Base-by-base conservation (phyloP, 805 yeast species). In the Candida cerambycidarum region DNA sequence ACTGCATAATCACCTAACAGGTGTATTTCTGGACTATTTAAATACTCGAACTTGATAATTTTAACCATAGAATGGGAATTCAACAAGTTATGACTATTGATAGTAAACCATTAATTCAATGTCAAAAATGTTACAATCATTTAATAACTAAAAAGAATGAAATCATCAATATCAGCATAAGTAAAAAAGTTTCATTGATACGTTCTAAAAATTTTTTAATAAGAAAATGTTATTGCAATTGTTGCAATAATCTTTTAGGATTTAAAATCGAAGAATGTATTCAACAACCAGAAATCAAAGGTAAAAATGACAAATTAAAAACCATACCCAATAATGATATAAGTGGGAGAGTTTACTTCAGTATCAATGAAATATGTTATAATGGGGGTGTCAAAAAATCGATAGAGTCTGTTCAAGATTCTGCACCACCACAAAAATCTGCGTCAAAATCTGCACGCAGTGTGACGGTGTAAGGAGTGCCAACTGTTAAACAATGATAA, bases 211-310 rank as follows among this genome's bases (percentile, higher is more conserved):
- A 18, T 13, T 25, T 44, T 18, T 19, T 39, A 24, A 32, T 49
- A 12, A 41, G 38, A 21, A 46, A 44, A 16, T 18, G 46, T 3
- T 42, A 39, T 23, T 52, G 55, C 21, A 35, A 30, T 18, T n/a
- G 24, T n/a, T 52, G 55, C 36, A 24, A 21, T 15, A 37, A 34
- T 21, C 32, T 44, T 16, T 15, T 54, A 11, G 56, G 58, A 18
- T 54, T 51, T 32, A 48, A 44, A 25, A 41, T 53, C 9, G 41
- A 24, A 13, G 14, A 29, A 19, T 29, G 34, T 14, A 5, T 38
- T 3, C 15, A 12, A 11, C 38, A 25, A 36, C 39, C 17, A 16
- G 28, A 32, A 33, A 18, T 13, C 15, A 23, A 10, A 8, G 14
- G 7, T 3, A 32, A 32, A 24, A 32, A 16, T 28, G 13, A 13